These are phyloP conservation scores for Eutrema yunnanense DNA, from an alignment of 345 rosid species.

Conservation along the genomic window DNA sequence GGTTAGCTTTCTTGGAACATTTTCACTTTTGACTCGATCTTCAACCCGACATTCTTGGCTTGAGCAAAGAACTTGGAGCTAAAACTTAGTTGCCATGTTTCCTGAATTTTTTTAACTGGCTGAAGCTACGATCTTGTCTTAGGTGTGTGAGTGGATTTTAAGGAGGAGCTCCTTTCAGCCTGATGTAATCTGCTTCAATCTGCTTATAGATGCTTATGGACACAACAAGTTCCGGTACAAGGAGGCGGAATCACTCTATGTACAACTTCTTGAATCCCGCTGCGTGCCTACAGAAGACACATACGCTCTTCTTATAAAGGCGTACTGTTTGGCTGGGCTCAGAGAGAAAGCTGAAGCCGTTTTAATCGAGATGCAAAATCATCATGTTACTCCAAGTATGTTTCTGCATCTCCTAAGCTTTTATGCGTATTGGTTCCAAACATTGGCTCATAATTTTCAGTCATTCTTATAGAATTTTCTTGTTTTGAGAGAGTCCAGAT, in stretches of 20 bases:
- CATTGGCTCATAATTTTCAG: neutral
- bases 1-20: conserved; percentile 33
- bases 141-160: conserved; percentile 89
- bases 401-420: neutral
- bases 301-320: conserved; percentile 76
- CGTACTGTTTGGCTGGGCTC: conserved; percentile 59
- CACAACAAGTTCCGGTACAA: conserved; percentile 49
- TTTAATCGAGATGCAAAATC: conserved; percentile 68
- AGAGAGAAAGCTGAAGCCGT: conserved; percentile 69
- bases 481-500: neutral
- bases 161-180: conserved; percentile 72
- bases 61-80: neutral
- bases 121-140: conserved; percentile 13
- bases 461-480: neutral
- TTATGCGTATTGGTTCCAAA: neutral
- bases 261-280: conserved; percentile 66
- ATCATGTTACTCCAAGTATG: conserved; percentile 75
- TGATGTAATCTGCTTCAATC: conserved; percentile 81
- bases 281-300: conserved; percentile 89
- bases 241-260: conserved; percentile 65
- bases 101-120: neutral
- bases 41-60: neutral
- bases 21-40: neutral
- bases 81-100: neutral
- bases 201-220: conserved; percentile 89